A percentile compares a stretch with the other conserved stretches of the same genome.
These are phyloP conservation scores for Tinospora cordifolia DNA, from an alignment of 164 flowering plant species.

Conservation along the genomic window DNA sequence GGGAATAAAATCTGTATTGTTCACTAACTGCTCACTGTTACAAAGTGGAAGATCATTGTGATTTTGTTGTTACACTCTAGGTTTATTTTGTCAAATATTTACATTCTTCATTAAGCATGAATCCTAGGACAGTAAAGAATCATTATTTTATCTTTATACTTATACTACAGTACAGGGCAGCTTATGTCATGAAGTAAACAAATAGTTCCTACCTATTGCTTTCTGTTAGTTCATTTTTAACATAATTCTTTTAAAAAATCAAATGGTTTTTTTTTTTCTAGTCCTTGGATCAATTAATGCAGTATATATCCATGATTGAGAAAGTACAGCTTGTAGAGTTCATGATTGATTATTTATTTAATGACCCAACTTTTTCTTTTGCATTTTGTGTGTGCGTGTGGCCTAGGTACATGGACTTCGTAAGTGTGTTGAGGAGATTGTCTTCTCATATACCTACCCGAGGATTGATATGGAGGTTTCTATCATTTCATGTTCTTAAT, in stretches of 20 bases:
- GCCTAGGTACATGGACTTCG: conserved; percentile 59
- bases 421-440: conserved; percentile 80
- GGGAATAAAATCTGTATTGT: not conserved
- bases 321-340: not conserved
- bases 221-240: not conserved
- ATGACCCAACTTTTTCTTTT: too few relatives aligned
- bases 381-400: not conserved
- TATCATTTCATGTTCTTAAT: conserved; percentile 1
- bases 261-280: not conserved
- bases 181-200: not conserved
- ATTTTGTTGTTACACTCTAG: not conserved
- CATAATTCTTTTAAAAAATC: too few relatives aligned
- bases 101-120: not conserved
- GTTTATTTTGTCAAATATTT: not conserved
- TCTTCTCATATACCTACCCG: conserved; percentile 78
- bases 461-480: conserved; percentile 93
- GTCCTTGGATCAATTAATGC: not conserved
- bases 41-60: not conserved
- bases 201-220: not conserved
- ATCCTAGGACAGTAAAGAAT: not conserved
- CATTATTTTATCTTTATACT: not conserved
- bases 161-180: not conserved
- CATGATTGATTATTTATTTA: not conserved
- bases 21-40: not conserved
- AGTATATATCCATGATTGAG: not conserved